Base-by-base conservation (phyloP, 768 basidiomycete species). In the Hypsizygus marmoreus region DNA sequence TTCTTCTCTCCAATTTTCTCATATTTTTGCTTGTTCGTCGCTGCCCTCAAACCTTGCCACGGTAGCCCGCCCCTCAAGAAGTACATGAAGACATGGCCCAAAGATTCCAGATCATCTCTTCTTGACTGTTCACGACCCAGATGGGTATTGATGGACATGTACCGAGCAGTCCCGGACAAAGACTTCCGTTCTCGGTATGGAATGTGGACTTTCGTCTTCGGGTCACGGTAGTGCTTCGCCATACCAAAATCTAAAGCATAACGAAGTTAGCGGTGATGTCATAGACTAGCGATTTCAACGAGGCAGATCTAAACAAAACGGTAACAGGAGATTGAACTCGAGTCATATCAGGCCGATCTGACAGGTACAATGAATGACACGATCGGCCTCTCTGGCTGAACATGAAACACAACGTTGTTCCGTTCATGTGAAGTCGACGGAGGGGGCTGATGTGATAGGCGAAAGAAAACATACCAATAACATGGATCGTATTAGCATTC, bases 1-100 rank as follows among this genome's bases (percentile, higher is more conserved):
- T 93, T 99, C 80, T 97, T 98, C 74, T 97, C 97, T 37, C 95
- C 97, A 56, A 99, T 99, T 75, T 98, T 98, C 71, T 99, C 97
- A 65, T 99, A 99, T 73, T 98, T 98, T 67, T 98, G 95, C 73
- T 98, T 98, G 77, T 99, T 98, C 1, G 95, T 99, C 7, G 94
- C 94, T 16, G 95, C 97, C 61, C 95, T 84, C 51, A 99, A 75
- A 35, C 95, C 95, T 65, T 99, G 95, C 95, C 95, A 99, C 20
- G 95, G 95, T 45, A 99, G 77, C 14, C 94, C 93, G 19, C 95
- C 95, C 4, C 95, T 81, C 56, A 99, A 67, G 68, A 99, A 99
- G 68, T 99, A 99, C 91, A 99, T 97, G 74, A 98, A 98, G 34
- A 99, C 97, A 65, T 99, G 97, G 0, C 97, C 95, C 23, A 99